These are phyloP conservation scores for Camelina neglecta DNA, from an alignment of 345 rosid genomes.

Conservation along the genomic window DNA sequence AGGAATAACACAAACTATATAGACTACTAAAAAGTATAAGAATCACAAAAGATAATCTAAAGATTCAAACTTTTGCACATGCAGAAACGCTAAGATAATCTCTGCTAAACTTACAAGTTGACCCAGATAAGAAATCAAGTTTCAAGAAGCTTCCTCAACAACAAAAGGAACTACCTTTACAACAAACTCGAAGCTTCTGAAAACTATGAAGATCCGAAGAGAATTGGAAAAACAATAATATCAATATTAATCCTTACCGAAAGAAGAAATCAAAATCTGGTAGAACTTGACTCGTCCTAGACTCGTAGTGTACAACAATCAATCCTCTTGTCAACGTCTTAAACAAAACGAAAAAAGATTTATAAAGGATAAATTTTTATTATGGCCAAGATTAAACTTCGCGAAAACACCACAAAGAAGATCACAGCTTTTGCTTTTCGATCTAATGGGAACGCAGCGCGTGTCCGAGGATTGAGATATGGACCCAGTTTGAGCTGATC, in stretches of 20 bases:
- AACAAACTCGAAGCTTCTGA: constrained; percentile 30
- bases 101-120: constrained; percentile 6
- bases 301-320: constrained; percentile 36
- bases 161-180: constrained; percentile 32
- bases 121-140: neutral
- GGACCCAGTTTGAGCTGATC: constrained; percentile 32
- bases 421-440: constrained; percentile 21
- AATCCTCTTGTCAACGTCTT: constrained; percentile 37
- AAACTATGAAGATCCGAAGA: constrained; percentile 25
- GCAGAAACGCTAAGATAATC: constrained; percentile 8
- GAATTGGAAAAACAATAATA: neutral
- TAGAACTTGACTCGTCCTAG: constrained; percentile 21
- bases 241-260: constrained; percentile 5
- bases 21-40: neutral
- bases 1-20: constrained; percentile 12
- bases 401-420: constrained; percentile 38
- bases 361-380: neutral
- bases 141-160: neutral
- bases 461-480: constrained; percentile 37
- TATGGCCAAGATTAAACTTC: constrained; percentile 32
- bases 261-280: constrained; percentile 24
- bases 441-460: constrained; percentile 35
- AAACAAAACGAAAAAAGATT: constrained; percentile 1
- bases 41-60: constrained; percentile 7
- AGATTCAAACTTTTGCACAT: constrained; percentile 31